Evolutionary conservation across 1,139 yeast genomes (phyloP).

Genomic region (Pichia norvegensis): DNA sequence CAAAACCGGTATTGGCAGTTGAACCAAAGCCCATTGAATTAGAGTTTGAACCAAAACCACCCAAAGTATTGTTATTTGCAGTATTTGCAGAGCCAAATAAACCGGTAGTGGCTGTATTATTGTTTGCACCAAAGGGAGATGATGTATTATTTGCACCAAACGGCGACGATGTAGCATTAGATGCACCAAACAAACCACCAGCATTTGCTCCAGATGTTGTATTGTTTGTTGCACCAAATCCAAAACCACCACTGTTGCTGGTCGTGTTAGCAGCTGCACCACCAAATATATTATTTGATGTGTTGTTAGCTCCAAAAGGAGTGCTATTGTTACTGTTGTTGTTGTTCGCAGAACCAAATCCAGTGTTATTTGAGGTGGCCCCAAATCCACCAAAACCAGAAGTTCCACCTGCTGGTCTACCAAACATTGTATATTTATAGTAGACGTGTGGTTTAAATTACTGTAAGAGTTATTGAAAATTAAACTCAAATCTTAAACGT

Average conservation of each 20-base stretch:
- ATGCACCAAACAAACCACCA: constrained; percentile 29
- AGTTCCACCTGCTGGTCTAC: constrained; percentile 35
- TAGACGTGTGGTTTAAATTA: background rate
- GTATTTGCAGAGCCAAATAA: constrained; percentile 11
- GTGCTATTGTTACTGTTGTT: constrained; percentile 4
- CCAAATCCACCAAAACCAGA: constrained; percentile 61
- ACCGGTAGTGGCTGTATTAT: constrained; percentile 16
- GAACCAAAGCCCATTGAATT: constrained; percentile 25
- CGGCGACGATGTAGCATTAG: constrained; percentile 13
- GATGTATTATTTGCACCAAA: constrained; percentile 18
- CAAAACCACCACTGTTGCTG: constrained; percentile 12
- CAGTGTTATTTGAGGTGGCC: constrained; percentile 2
- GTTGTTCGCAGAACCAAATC: background rate
- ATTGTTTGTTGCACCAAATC: background rate
- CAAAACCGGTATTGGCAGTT: constrained; percentile 22
- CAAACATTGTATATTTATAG: constrained; percentile 33
- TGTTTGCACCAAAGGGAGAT: constrained; percentile 18
- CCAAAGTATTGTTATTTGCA: constrained; percentile 23
- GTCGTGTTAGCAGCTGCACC: constrained; percentile 12
- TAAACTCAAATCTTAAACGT: too few relatives aligned
- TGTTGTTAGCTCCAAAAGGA: constrained; percentile 28
- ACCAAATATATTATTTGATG: constrained; percentile 20
- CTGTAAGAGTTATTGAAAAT: too few relatives aligned
- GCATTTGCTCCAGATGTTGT: background rate
- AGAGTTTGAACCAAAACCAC: constrained; percentile 15